Conservation (phyloP, 768 basidiomycete species). For the Leccinum boreale region DNA sequence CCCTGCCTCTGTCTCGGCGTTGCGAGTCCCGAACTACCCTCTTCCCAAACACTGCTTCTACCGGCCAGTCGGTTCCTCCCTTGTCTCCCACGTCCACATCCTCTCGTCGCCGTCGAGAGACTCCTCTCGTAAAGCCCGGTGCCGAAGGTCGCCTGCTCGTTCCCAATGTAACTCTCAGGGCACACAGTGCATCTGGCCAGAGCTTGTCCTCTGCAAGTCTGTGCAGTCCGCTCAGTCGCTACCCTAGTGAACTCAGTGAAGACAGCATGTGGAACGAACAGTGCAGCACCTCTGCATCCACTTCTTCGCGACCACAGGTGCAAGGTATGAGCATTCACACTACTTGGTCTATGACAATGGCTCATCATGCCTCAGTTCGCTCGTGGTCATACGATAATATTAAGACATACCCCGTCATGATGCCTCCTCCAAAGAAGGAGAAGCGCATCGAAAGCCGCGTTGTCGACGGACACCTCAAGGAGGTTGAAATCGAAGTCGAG, state of each 20-base stretch:
- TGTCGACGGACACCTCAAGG: conserved; percentile 47
- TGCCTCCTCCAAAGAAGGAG: conserved; percentile 52
- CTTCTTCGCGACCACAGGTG: conserved; percentile 39
- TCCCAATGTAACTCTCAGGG: conserved; percentile 38
- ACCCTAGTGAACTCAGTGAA: conserved; percentile 39
- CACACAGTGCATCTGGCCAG: conserved; percentile 35
- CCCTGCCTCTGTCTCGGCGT: conserved; percentile 53
- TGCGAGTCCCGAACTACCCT: conserved; percentile 47
- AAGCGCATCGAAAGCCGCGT: conserved; percentile 47
- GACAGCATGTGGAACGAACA: conserved; percentile 30
- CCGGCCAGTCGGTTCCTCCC: conserved; percentile 36
- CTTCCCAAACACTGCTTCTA: conserved; percentile 32
- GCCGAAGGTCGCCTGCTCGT: conserved; percentile 66
- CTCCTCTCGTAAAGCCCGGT: conserved; percentile 52
- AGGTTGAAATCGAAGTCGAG: conserved; percentile 53
- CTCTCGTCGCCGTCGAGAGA: conserved; percentile 43
- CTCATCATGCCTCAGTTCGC: conserved; percentile 42
- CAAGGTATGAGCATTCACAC: conserved; percentile 44
- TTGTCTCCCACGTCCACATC: conserved; percentile 35
- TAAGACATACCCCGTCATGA: conserved; percentile 58
- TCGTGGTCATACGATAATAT: conserved; percentile 78
- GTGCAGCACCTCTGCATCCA: conserved; percentile 20
- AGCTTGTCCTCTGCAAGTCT: conserved; percentile 25
- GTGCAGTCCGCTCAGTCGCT: conserved; percentile 39
- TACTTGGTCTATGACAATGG: background rate